Conservation (phyloP, 2,329 filamentous ascomycete genomes). For the Emmonsia crescens region DNA sequence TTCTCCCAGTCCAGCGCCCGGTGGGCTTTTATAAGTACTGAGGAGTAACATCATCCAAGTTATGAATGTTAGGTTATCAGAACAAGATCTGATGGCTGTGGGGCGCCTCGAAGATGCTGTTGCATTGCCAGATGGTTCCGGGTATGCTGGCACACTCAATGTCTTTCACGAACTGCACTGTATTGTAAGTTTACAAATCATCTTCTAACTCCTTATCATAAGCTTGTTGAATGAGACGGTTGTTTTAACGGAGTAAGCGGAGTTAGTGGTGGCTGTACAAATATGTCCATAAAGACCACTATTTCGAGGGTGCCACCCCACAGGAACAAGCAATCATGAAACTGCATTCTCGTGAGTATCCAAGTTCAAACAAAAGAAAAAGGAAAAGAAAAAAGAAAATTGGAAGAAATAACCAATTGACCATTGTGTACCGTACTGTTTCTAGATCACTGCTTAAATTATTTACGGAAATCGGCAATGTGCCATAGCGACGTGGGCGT, state of each 20-base stretch:
- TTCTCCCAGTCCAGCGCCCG: not conserved
- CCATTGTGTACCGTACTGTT: not conserved
- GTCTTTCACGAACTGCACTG: constrained; percentile 3
- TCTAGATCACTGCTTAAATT: not conserved
- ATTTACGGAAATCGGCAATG: not conserved
- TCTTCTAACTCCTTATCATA: not conserved
- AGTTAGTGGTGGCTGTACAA: not conserved
- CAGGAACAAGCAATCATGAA: not conserved
- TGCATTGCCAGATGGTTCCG: not conserved
- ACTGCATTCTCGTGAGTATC: constrained; percentile 1
- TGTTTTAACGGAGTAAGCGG: not conserved
- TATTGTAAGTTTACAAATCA: not conserved
- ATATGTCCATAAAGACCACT: constrained; percentile 1
- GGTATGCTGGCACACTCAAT: not conserved
- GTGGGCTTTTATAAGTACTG: not conserved
- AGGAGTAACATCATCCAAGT: not conserved
- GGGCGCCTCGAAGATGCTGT: not conserved
- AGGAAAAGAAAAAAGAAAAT: not conserved
- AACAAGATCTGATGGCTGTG: not conserved
- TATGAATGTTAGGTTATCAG: constrained; percentile 1
- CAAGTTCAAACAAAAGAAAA: not conserved
- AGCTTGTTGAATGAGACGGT: not conserved
- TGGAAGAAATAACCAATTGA: not conserved
- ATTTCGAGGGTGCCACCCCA: not conserved
- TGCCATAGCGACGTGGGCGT: constrained; percentile 1